Evolutionary conservation across 2,329 filamentous ascomycete genomes (phyloP), one percentile per base, ranked within the genome.

Genomic region (Taxawa tesnikishii): DNA sequence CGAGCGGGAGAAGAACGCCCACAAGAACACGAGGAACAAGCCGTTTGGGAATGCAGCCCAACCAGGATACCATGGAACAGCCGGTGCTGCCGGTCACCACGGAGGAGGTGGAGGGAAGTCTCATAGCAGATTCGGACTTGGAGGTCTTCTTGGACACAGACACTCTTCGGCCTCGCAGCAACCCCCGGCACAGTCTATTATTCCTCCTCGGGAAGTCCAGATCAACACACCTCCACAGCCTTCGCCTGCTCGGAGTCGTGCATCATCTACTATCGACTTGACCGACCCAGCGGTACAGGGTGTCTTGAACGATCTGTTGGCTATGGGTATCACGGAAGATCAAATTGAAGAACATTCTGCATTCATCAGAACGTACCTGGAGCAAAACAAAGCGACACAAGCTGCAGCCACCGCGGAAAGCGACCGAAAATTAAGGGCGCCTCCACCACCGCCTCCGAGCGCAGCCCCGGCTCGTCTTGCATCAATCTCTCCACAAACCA

Each of bases 1-100:
- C 46, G 87, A 94, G 52, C 72, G 87, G 43, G 87, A 96, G 62
- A 94, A 93, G 71, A 87, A 88, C 60, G 88, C 85, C 25, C 88
- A 79, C 62, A 92, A 92, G 62, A 76, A 79, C 40, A 94, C 87
- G 3, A 76, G 67, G 54, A 69, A 75, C 40, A 88, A 81, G 19
- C 79, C 82, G 0, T 94, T 93, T 47, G 60, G 63, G 5, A 62
- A 62, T 2, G 50, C 48, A 26, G 57, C 59, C 4, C 37, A 38
- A 21, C 31, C 38, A 34, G 53, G 59, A 6, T 58, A 59, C 15
- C 32, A 21, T 12, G 31, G 34, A 24, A 27, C 31, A 26, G 39
- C 32, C 4, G 16, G 49, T 7, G 60, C 49, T 15, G 47, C 38
- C 24, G 54, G 49, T 19, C 50, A 44, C 29, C 44, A 39, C 8